Percentiles rank a stretch among this genome's conserved stretches.
Conservation (phyloP, 1,139 yeast species). For the Pneumocystis murina region DNA sequence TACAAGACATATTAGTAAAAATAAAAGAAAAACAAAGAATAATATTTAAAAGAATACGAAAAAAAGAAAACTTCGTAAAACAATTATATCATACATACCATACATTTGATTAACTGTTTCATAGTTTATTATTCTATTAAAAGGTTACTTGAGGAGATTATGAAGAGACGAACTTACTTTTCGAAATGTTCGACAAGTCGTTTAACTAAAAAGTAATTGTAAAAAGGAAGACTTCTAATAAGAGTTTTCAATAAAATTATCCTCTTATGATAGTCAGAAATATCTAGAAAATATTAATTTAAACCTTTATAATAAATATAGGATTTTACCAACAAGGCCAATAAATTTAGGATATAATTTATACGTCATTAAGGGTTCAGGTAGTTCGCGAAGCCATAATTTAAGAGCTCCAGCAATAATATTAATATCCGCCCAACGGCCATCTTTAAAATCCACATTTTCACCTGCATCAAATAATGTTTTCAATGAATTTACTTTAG, state of each 20-base stretch:
- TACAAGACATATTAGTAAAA: background rate
- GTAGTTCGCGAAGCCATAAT: slow-evolving; percentile 69
- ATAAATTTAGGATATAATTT: slow-evolving; percentile 41
- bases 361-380: slow-evolving; percentile 66
- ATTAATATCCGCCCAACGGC: slow-evolving; percentile 65
- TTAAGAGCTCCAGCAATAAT: slow-evolving; percentile 84
- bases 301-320: background rate
- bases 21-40: background rate
- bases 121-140: slow-evolving; percentile 49
- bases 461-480: slow-evolving; percentile 61
- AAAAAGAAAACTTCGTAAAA: too few species aligned
- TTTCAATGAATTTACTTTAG: slow-evolving; percentile 57
- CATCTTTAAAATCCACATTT: slow-evolving; percentile 48
- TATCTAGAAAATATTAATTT: background rate
- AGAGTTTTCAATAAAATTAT: slow-evolving; percentile 31
- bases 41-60: background rate
- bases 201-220: slow-evolving; percentile 54
- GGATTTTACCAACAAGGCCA: slow-evolving; percentile 13
- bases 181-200: slow-evolving; percentile 56
- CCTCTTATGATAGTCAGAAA: slow-evolving; percentile 20
- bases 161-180: slow-evolving; percentile 8
- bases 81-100: background rate
- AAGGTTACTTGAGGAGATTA: background rate
- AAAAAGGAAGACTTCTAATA: slow-evolving; percentile 41
- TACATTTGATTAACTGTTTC: slow-evolving; percentile 68